These are phyloP conservation scores for Plasmodium chabaudi DNA, from an alignment of 169 alveolate genomes.

Conservation along the genomic window DNA sequence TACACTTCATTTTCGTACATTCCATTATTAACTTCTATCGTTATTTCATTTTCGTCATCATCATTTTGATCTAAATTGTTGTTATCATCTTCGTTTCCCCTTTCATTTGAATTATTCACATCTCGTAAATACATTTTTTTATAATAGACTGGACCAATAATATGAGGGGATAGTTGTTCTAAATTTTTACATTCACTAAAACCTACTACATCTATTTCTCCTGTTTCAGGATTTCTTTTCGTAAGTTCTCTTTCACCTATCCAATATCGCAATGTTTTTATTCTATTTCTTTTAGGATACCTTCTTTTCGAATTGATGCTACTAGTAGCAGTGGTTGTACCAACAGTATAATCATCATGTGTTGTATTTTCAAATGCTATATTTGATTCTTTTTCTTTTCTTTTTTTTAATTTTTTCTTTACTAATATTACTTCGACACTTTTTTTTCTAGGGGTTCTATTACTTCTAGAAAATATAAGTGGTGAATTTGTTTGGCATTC, in stretches of 20 bases:
- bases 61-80: background rate
- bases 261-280: conserved; percentile 58
- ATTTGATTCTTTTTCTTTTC: conserved; percentile 17
- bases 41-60: background rate
- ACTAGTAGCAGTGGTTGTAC: background rate
- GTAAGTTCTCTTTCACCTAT: conserved; percentile 72
- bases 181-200: conserved; percentile 59
- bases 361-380: background rate
- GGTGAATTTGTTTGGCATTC: conserved; percentile 64
- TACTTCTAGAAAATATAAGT: conserved; percentile 36
- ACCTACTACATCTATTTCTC: conserved; percentile 69
- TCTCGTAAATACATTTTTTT: conserved; percentile 23
- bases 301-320: conserved; percentile 6
- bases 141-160: conserved; percentile 60
- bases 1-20: too few species aligned
- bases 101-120: conserved; percentile 10
- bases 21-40: background rate
- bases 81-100: background rate
- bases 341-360: background rate
- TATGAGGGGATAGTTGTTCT: conserved; percentile 52
- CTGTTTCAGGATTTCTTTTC: conserved; percentile 58
- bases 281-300: conserved; percentile 63
- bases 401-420: conserved; percentile 32
- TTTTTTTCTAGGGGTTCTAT: conserved; percentile 66
- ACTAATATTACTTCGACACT: conserved; percentile 63